phyloP scores from a whole-genome alignment of 352 stramenopile species.

The Pseudoperonospora humuli region DNA sequence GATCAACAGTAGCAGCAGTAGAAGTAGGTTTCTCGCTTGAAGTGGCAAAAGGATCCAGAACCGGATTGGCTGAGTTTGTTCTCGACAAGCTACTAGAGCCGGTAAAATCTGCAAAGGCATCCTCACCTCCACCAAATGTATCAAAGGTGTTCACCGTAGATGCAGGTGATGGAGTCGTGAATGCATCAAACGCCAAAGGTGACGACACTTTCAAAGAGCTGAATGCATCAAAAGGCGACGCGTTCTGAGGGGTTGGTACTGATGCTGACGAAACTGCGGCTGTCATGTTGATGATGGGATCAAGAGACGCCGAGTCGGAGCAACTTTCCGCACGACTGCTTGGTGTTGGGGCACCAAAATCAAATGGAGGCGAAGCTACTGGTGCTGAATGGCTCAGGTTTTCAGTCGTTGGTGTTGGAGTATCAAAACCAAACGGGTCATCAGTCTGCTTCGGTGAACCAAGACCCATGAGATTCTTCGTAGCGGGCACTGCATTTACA shows the following conservation, averaged over 20 bases:
- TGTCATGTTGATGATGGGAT: slow-evolving; percentile 30
- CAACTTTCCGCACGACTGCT: slow-evolving; percentile 12
- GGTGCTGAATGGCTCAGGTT: slow-evolving; percentile 8
- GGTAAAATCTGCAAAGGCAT: slow-evolving; percentile 28
- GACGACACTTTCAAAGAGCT: slow-evolving; percentile 11
- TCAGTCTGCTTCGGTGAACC: slow-evolving; percentile 33
- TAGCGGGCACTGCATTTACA: slow-evolving; percentile 10
- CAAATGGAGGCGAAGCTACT: slow-evolving; percentile 28
- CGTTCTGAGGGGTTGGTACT: slow-evolving; percentile 8
- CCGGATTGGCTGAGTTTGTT: slow-evolving; percentile 25
- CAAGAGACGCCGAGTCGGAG: slow-evolving; percentile 22
- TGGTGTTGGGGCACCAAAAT: slow-evolving; percentile 29
- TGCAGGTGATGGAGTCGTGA: slow-evolving; percentile 24
- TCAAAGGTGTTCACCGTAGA: slow-evolving; percentile 19
- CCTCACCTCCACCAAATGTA: slow-evolving; percentile 27
- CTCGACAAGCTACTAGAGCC: slow-evolving; percentile 19
- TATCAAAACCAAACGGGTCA: slow-evolving; percentile 53
- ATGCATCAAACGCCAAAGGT: slow-evolving; percentile 25
- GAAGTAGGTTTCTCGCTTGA: slow-evolving; percentile 9
- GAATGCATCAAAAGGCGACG: slow-evolving; percentile 41
- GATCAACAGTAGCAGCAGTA: slow-evolving; percentile 23
- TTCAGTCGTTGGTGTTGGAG: slow-evolving; percentile 17
- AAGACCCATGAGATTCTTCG: slow-evolving; percentile 65
- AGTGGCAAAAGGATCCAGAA: slow-evolving; percentile 25
- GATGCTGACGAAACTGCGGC: slow-evolving; percentile 8